Conservation (phyloP, 345 rosid species). For the Erysimum cheiranthoides region DNA sequence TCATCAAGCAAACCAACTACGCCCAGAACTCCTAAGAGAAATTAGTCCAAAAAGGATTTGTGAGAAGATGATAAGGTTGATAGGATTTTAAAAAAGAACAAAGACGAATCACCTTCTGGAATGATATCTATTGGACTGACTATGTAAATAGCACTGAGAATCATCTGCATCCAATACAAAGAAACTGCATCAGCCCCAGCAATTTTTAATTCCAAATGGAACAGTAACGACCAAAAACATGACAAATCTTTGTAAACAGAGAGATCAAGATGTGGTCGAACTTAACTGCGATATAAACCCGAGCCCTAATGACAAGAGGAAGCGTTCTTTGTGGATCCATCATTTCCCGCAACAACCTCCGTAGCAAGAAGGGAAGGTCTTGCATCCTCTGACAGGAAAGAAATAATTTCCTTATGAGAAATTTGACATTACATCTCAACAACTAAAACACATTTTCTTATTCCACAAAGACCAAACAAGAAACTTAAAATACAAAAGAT, state of each 20-base stretch:
- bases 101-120: slow-evolving; percentile 71
- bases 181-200: neutral
- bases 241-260: neutral
- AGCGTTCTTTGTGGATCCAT: slow-evolving; percentile 86
- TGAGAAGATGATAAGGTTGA: slow-evolving; percentile 15
- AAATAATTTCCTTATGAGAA: neutral
- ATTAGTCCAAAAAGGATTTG: neutral
- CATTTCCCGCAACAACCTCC: slow-evolving; percentile 77
- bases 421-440: neutral
- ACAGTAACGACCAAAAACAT: slow-evolving; percentile 20
- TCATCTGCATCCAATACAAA: slow-evolving; percentile 57
- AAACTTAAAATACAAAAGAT: neutral
- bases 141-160: slow-evolving; percentile 66
- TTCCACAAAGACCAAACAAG: slow-evolving; percentile 2
- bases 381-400: slow-evolving; percentile 64
- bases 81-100: neutral
- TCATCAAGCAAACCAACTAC: slow-evolving; percentile 85
- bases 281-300: slow-evolving; percentile 86
- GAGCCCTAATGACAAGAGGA: slow-evolving; percentile 82
- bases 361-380: slow-evolving; percentile 91
- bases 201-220: neutral
- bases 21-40: slow-evolving; percentile 64
- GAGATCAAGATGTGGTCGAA: slow-evolving; percentile 12
- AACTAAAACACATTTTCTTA: neutral
- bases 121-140: slow-evolving; percentile 90